Conservation (phyloP, 2,329 filamentous ascomycete genomes). For the Trichoderma semiorbis region DNA sequence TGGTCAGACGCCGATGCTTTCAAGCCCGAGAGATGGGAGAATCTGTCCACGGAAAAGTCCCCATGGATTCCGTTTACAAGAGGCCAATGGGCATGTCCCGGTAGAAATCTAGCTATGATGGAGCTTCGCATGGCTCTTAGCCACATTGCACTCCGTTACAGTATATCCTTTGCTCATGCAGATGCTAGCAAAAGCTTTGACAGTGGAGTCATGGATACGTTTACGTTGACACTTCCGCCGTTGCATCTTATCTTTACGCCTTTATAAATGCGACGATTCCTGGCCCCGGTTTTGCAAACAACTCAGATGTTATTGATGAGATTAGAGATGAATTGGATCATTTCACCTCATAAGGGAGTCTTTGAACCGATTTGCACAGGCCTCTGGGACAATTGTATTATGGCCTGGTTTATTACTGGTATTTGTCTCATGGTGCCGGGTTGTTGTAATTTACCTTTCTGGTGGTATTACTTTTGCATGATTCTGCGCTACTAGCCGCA, state of each 20-base stretch:
- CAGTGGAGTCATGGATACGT: background rate
- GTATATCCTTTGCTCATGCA: constrained; percentile 25
- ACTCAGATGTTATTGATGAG: background rate
- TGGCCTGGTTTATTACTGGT: too few species aligned
- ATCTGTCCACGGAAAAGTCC: background rate
- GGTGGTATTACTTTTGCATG: too few species aligned
- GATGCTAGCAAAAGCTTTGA: background rate
- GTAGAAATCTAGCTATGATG: constrained; percentile 36
- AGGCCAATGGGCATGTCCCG: constrained; percentile 33
- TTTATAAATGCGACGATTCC: background rate
- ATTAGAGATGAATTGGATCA: background rate
- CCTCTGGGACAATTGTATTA: too few species aligned
- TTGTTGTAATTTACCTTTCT: too few species aligned
- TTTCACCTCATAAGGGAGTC: background rate
- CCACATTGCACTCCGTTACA: constrained; percentile 2
- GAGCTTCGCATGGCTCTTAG: constrained; percentile 24
- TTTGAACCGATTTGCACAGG: too few species aligned
- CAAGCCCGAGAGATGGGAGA: constrained; percentile 35
- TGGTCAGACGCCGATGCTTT: constrained; percentile 27
- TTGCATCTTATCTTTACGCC: constrained; percentile 30
- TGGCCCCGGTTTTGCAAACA: background rate
- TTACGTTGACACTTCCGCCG: constrained; percentile 1
- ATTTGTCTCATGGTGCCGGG: too few species aligned
- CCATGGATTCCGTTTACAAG: constrained; percentile 20
- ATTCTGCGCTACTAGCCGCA: too few species aligned